Evolutionary conservation across 2,329 filamentous ascomycete species (phyloP), one percentile per base, ranked within the genome.

Genomic region (Geoglossum cookeanum): DNA sequence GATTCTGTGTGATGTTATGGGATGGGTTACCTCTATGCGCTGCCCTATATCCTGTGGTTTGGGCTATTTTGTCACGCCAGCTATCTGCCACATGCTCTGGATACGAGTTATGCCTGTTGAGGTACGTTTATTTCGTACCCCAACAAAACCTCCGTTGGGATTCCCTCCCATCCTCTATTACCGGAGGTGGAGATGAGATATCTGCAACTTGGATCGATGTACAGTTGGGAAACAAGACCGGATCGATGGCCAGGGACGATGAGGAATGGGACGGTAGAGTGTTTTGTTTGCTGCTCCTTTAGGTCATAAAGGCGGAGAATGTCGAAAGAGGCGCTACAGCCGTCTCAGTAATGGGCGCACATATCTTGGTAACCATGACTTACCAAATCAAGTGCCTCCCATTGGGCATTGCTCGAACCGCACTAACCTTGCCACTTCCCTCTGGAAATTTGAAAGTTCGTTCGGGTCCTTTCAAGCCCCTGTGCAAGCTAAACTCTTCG

Each of bases 131-230:
- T 95, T 71, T 98, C 92, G 69, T 98, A 98, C 15, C 92, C 92
- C 57, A 98, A 80, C 59, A 98, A 69, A 0, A 92, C 88, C 71
- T 98, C 92, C 0, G 92, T 97, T 39, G 78, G 83, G 22, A 78
- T 82, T 1, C 92, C 92, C 68, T 97, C 92, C 92, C 92, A 98
- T 0, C 92, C 92, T 60, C 92, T 75, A 60, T 92, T 97, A 0
- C 92, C 92, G 3, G 87, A 90, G 0, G 88, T 87, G 1, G 87
- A 91, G 37, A 98, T 78, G 84, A 98, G 91, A 66, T 90, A 97
- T 17, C 82, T 78, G 67, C 87, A 91, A 0, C 87, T 86, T 3
- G 86, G 86, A 67, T 98, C 92, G 52, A 96, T 76, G 65, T 91
- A 92, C 8, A 97, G 72, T 59, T 85, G 82, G 0, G 85, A 87